These are phyloP conservation scores for Pichia sp. DNA, from an alignment of 1,139 yeast species.

Conservation along the genomic window DNA sequence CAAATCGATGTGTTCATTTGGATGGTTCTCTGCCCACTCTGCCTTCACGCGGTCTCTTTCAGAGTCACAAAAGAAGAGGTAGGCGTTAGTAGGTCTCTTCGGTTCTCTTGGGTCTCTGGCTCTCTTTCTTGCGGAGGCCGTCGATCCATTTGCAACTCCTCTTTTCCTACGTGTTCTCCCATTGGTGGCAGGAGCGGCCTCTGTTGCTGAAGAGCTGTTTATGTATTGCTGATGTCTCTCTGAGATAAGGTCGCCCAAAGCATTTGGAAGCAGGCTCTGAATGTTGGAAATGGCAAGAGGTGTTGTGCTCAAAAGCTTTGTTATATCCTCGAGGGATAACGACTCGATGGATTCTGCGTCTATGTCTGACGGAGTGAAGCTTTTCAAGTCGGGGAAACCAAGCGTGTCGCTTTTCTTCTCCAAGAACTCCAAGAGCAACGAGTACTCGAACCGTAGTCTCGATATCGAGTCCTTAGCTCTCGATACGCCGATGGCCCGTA, in stretches of 20 bases:
- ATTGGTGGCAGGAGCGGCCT: not conserved
- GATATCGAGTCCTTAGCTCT: constrained; percentile 76
- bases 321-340: constrained; percentile 25
- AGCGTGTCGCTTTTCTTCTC: constrained; percentile 49
- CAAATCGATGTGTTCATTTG: constrained; percentile 54
- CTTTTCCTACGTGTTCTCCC: constrained; percentile 17
- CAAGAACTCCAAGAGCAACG: constrained; percentile 71
- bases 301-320: constrained; percentile 18
- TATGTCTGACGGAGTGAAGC: constrained; percentile 22
- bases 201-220: constrained; percentile 2
- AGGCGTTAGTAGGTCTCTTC: constrained; percentile 86
- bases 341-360: constrained; percentile 28
- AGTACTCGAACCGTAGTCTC: constrained; percentile 76
- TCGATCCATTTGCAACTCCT: constrained; percentile 13
- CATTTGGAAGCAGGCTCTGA: constrained; percentile 11
- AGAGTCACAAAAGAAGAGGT: constrained; percentile 78
- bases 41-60: constrained; percentile 71
- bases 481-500: constrained; percentile 70
- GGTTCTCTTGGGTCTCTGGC: constrained; percentile 78
- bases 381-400: constrained; percentile 25
- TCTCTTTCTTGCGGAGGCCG: constrained; percentile 25
- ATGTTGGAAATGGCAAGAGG: constrained; percentile 11
- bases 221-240: constrained; percentile 16
- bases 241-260: constrained; percentile 14
- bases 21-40: constrained; percentile 44